Evolutionary conservation across 208 protist species (phyloP).

Genomic region (Leishmania guyanensis): DNA sequence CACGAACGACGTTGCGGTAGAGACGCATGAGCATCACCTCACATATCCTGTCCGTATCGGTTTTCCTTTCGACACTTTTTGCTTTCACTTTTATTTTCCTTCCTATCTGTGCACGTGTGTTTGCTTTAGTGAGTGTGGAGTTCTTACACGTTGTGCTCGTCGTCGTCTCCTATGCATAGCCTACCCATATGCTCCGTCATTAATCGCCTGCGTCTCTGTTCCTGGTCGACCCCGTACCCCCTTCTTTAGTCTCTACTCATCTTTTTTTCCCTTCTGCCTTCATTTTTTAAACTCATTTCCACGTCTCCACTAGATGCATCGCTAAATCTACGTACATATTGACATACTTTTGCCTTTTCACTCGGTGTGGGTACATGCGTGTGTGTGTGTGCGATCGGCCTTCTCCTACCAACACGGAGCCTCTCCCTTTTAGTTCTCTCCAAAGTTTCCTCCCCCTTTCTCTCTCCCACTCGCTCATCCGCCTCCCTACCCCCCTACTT

Average conservation of each 20-base stretch:
- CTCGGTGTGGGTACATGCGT: background rate
- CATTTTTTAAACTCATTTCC: background rate
- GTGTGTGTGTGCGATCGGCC: background rate
- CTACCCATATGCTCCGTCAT: background rate
- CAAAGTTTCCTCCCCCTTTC: background rate
- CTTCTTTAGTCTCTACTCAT: too few relatives aligned
- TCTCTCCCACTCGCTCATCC: background rate
- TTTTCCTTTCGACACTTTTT: background rate
- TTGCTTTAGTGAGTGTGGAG: background rate
- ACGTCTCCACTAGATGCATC: background rate
- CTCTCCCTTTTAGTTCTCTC: background rate
- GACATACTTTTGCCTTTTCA: background rate
- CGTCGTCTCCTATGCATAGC: background rate
- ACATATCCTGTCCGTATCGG: background rate
- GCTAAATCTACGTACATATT: background rate
- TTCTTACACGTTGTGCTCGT: background rate
- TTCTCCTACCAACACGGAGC: background rate
- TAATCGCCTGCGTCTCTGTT: background rate
- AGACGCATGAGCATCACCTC: background rate
- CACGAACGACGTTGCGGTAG: background rate
- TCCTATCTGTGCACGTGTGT: background rate
- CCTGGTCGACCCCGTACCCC: background rate
- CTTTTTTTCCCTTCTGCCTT: background rate
- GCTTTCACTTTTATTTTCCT: background rate
- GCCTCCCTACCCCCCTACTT: too few relatives aligned